These are phyloP conservation scores for Scortechinia acanthostroma DNA, from an alignment of 2,329 filamentous ascomycete species.

Conservation along the genomic window DNA sequence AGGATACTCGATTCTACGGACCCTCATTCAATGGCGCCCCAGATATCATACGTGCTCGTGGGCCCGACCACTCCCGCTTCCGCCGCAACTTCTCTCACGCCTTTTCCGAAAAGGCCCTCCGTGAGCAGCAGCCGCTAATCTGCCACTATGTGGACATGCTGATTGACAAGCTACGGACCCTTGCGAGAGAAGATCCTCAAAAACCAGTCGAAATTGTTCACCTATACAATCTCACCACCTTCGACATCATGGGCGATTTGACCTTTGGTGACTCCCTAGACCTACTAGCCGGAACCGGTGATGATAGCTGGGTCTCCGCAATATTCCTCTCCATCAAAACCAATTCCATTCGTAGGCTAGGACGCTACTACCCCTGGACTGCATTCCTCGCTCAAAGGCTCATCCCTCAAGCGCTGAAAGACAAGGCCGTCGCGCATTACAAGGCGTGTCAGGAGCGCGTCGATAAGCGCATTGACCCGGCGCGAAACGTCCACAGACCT, in stretches of 20 bases:
- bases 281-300: conserved; percentile 8
- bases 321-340: neutral
- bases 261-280: conserved; percentile 11
- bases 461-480: neutral
- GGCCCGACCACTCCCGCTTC: neutral
- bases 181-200: neutral
- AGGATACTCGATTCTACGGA: neutral
- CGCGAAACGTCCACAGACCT: too few species aligned
- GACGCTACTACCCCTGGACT: neutral
- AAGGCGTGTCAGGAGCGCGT: conserved; percentile 7
- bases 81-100: neutral
- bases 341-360: neutral
- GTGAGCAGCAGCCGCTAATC: neutral
- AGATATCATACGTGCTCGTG: neutral
- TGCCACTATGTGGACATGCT: neutral
- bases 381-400: neutral
- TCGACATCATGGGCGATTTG: conserved; percentile 13
- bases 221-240: conserved; percentile 11
- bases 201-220: conserved; percentile 6
- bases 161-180: neutral
- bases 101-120: neutral
- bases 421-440: neutral
- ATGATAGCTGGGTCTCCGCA: conserved; percentile 9
- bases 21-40: neutral
- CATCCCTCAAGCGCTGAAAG: neutral